Conservation (phyloP, 1,139 yeast species). For the Magnusiomyces tetraspermus region DNA sequence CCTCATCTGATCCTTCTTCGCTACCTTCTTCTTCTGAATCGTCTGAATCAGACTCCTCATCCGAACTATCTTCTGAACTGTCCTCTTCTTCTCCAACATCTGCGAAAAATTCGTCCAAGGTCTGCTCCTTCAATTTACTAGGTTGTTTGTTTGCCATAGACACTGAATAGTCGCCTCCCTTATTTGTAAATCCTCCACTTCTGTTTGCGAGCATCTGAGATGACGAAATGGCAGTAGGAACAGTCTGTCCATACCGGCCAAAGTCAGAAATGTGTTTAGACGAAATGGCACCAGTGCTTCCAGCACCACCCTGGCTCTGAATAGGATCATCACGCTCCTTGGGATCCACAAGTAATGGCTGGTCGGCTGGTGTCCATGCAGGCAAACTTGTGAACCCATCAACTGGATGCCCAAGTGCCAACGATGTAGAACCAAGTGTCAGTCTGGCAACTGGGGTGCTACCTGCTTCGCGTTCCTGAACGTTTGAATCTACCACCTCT, state of each 20-base stretch:
- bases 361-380: conserved; percentile 25
- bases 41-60: conserved; percentile 26
- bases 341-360: conserved; percentile 21
- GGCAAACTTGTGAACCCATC: conserved; percentile 28
- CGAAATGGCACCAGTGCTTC: background rate
- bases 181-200: conserved; percentile 4
- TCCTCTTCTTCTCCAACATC: conserved; percentile 34
- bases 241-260: background rate
- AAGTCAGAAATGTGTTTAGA: background rate
- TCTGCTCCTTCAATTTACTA: conserved; percentile 50
- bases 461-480: background rate
- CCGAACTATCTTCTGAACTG: conserved; percentile 63
- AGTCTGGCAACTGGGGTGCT: conserved; percentile 18
- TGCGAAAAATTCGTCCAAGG: conserved; percentile 78
- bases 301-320: conserved; percentile 3
- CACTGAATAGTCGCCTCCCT: conserved; percentile 11
- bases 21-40: conserved; percentile 17
- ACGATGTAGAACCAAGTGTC: conserved; percentile 29
- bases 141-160: conserved; percentile 1
- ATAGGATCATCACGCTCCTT: conserved; percentile 25
- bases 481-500: background rate
- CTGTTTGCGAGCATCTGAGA: background rate
- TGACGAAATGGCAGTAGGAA: background rate
- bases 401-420: conserved; percentile 29
- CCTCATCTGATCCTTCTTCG: conserved; percentile 10